Base-by-base conservation (phyloP, 768 basidiomycete genomes). In the Naganishia antarctica region DNA sequence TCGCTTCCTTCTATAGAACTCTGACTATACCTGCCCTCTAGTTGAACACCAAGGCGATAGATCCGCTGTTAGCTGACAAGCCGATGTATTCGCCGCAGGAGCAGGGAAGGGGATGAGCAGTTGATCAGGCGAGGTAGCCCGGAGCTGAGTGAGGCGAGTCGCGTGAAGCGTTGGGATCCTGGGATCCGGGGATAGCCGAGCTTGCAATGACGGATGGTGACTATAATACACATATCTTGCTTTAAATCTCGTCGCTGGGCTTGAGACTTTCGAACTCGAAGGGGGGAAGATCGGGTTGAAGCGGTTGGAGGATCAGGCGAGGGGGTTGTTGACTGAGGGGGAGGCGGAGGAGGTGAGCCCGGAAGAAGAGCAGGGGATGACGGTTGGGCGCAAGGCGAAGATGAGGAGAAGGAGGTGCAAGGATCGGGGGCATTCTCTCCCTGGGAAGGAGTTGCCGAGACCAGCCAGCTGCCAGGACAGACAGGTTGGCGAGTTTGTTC, bases 401-500 rank as follows among this genome's bases (percentile, higher is more conserved):
- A 70, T 65, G 60, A 66, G 62, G 37, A 61, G 64, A 40, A 44
- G 66, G 86, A 18, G 57, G 70, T 21, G 34, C 50, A 51, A 57
- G 34, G 7, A 37, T 37, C 34, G 34, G 53, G 53, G n/a, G n/a
- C n/a, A 57, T 57, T 21, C 53, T 79, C 31, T 76, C 79, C 48
- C 70, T 66, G 66, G 60, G 48, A 70, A 73, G 74, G 70, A 68
- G 49, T 79, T 93, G 31, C n/a, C n/a, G n/a, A n/a, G n/a, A n/a
- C n/a, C n/a, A n/a, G n/a, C n/a, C 89, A 89, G 60, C 84, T 85
- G 74, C 89, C 90, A 44, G 96, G 98, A 76, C 81, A 82, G 87
- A 60, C 93, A 98, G 78, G 84, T 84, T 28, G 82, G 86, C 63
- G 96, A 97, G 78, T 94, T 99, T 64, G 74, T n/a, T n/a, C n/a